These are phyloP conservation scores for Collybiopsis luxurians DNA, from an alignment of 768 basidiomycete species.

Conservation along the genomic window DNA sequence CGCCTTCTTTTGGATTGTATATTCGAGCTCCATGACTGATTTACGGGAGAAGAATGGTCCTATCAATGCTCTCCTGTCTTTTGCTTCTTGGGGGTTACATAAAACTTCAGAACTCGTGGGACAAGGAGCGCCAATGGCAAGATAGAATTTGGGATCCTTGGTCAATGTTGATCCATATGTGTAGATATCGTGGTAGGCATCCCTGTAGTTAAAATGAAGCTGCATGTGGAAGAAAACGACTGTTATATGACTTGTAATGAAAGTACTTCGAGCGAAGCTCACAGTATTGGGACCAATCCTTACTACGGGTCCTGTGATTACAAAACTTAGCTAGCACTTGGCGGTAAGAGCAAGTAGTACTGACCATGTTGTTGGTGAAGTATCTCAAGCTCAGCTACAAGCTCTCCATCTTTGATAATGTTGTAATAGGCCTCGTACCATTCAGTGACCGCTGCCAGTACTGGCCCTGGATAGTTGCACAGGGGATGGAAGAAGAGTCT, in stretches of 20 bases:
- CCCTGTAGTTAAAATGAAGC: conserved; percentile 36
- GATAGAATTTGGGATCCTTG: conserved; percentile 37
- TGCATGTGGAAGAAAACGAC: conserved; percentile 11
- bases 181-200: conserved; percentile 34
- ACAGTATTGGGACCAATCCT: conserved; percentile 40
- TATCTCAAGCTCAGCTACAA: too few species aligned
- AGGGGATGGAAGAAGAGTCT: too few species aligned
- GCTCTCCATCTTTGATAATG: too few species aligned
- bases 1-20: conserved; percentile 1
- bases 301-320: conserved; percentile 30
- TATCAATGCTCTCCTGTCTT: conserved; percentile 27
- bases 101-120: conserved; percentile 33
- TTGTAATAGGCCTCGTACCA: too few species aligned
- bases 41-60: conserved; percentile 36
- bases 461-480: too few species aligned
- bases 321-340: background rate
- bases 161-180: conserved; percentile 30
- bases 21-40: conserved; percentile 22
- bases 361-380: too few species aligned
- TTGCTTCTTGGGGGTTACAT: conserved; percentile 30
- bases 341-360: too few species aligned
- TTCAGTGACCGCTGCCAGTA: too few species aligned
- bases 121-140: conserved; percentile 26
- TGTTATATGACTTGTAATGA: background rate
- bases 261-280: too few species aligned